Conservation (phyloP, 768 basidiomycete species). For the Mycena galericulata region DNA sequence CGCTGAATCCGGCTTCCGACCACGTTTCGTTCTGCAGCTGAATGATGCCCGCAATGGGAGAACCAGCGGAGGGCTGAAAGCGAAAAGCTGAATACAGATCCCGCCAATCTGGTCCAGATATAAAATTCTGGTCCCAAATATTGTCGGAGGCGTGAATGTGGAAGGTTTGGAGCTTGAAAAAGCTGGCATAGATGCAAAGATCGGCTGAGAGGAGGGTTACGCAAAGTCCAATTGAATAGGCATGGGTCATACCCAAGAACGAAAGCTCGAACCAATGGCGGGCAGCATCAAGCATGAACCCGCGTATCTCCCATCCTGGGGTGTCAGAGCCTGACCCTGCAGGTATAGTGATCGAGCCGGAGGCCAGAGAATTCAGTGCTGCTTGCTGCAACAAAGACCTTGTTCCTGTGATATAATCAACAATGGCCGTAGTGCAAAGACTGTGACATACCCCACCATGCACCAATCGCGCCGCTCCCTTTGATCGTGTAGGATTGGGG, state of each 20-base stretch:
- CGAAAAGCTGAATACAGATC: constrained; percentile 56
- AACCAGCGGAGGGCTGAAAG: constrained; percentile 50
- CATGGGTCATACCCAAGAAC: constrained; percentile 48
- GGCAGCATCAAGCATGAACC: constrained; percentile 61
- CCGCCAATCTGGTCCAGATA: constrained; percentile 52
- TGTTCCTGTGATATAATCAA: constrained; percentile 33
- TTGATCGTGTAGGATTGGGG: constrained; percentile 45
- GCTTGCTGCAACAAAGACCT: constrained; percentile 57
- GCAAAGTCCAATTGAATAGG: not conserved
- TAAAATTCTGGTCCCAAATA: constrained; percentile 54
- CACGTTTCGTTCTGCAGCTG: constrained; percentile 56
- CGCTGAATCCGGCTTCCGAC: constrained; percentile 45
- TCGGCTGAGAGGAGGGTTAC: constrained; percentile 44
- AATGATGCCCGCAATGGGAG: constrained; percentile 49
- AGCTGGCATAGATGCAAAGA: constrained; percentile 57
- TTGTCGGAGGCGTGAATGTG: constrained; percentile 59
- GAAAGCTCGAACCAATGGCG: constrained; percentile 56
- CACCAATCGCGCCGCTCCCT: constrained; percentile 49
- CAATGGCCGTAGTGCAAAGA: not conserved
- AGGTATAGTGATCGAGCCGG: constrained; percentile 42
- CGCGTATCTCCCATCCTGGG: constrained; percentile 59
- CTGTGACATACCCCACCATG: constrained; percentile 52
- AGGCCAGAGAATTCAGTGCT: constrained; percentile 37
- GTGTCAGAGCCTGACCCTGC: constrained; percentile 51
- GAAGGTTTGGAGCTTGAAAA: constrained; percentile 58